A percentile compares a stretch with the other conserved stretches of the same genome.
Conservation (phyloP, 768 basidiomycete species). For the Trametes meyenii region DNA sequence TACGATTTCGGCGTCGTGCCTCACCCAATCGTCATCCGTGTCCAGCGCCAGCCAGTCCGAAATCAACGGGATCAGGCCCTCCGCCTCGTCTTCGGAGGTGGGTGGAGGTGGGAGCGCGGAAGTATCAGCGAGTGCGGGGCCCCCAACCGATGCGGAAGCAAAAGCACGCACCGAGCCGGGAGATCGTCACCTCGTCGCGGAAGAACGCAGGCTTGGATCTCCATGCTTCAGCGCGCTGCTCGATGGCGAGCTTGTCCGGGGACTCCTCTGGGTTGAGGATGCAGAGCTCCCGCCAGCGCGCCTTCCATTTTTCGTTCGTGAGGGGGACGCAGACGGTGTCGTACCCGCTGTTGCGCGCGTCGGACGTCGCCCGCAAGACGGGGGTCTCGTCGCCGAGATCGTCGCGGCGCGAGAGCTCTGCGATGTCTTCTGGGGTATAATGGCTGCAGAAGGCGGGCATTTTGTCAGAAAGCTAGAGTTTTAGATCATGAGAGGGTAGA, state of each 20-base stretch:
- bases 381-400: slow-evolving; percentile 42
- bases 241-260: slow-evolving; percentile 46
- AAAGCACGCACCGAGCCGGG: slow-evolving; percentile 74
- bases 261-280: slow-evolving; percentile 53
- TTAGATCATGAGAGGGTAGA: background rate
- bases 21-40: slow-evolving; percentile 88
- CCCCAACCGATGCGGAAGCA: slow-evolving; percentile 8
- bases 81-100: slow-evolving; percentile 69
- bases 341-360: slow-evolving; percentile 69
- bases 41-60: slow-evolving; percentile 98
- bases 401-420: slow-evolving; percentile 20
- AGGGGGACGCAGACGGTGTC: slow-evolving; percentile 80
- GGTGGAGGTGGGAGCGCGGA: background rate
- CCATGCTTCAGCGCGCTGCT: slow-evolving; percentile 83
- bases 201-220: slow-evolving; percentile 78
- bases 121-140: background rate
- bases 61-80: slow-evolving; percentile 71
- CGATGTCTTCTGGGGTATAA: slow-evolving; percentile 34
- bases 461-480: background rate
- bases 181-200: slow-evolving; percentile 86
- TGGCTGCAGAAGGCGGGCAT: slow-evolving; percentile 31
- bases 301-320: slow-evolving; percentile 85
- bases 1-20: slow-evolving; percentile 95
- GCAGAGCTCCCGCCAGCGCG: slow-evolving; percentile 90
- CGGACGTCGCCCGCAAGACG: slow-evolving; percentile 51